Conservation (phyloP, 2,329 filamentous ascomycete genomes). For the Fusarium papillatum region DNA sequence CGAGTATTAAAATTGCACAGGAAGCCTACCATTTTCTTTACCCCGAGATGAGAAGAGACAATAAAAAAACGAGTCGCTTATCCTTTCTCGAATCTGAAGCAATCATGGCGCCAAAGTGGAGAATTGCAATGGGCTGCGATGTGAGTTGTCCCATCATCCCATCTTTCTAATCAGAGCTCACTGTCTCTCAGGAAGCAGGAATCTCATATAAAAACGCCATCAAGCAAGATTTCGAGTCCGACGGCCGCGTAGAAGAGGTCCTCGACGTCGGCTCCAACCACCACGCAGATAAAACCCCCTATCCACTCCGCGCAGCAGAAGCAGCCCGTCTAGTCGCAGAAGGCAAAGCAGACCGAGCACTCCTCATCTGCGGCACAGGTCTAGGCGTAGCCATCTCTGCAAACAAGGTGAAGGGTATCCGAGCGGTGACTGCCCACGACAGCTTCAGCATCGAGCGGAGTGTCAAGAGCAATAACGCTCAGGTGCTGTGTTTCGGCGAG, state of each 20-base stretch:
- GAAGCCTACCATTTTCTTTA: not conserved
- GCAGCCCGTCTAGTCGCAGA: conserved; percentile 74
- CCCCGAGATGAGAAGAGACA: not conserved
- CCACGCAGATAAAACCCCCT: conserved; percentile 81
- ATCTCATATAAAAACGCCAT: conserved; percentile 84
- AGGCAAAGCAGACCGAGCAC: conserved; percentile 80
- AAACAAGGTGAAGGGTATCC: conserved; percentile 87
- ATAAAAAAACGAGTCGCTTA: not conserved
- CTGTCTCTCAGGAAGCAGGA: conserved; percentile 72
- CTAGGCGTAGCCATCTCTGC: conserved; percentile 90
- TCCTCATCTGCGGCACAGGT: conserved; percentile 89
- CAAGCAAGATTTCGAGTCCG: conserved; percentile 77
- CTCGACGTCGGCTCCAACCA: conserved; percentile 81
- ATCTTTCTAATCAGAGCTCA: not conserved
- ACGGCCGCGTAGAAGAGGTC: conserved; percentile 76
- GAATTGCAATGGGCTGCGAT: conserved; percentile 67
- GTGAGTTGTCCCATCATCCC: conserved; percentile 50
- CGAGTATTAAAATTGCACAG: conserved; percentile 12
- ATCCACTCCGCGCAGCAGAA: conserved; percentile 82
- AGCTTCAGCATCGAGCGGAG: conserved; percentile 86
- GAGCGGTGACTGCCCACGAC: conserved; percentile 92
- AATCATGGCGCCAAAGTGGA: conserved; percentile 63
- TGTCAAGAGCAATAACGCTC: conserved; percentile 87
- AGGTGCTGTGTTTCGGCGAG: conserved; percentile 90
- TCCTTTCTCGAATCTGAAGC: conserved; percentile 19